Conservation (phyloP, 192 early-diverging fungal species). For the Allomyces arbusculus region DNA sequence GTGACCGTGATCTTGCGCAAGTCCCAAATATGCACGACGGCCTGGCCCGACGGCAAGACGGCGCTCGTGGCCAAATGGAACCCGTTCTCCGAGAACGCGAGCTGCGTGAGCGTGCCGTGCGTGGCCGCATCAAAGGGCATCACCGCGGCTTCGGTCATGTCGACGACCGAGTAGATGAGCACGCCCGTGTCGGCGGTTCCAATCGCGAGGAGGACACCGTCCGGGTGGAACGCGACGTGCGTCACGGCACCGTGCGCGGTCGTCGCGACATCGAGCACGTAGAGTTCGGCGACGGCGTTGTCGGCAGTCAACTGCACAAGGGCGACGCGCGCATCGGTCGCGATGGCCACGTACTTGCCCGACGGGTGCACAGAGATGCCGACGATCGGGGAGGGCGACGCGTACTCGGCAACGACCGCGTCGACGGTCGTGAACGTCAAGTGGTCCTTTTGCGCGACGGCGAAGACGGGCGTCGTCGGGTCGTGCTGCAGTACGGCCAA, state of each 20-base stretch:
- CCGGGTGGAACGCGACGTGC: conserved; percentile 62
- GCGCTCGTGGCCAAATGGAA: not conserved
- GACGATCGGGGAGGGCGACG: conserved; percentile 64
- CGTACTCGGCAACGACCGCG: conserved; percentile 48
- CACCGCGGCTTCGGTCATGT: not conserved
- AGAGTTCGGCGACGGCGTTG: conserved; percentile 1
- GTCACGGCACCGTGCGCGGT: conserved; percentile 7
- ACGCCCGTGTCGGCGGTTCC: conserved; percentile 49
- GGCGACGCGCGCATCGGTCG: conserved; percentile 21
- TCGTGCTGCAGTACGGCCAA: conserved; percentile 42
- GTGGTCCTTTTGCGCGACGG: too few relatives aligned
- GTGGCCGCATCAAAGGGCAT: not conserved
- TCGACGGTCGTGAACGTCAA: conserved; percentile 40
- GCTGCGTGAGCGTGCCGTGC: not conserved
- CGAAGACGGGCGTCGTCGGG: too few relatives aligned
- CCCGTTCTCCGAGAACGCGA: not conserved
- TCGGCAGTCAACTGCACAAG: conserved; percentile 23
- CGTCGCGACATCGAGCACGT: conserved; percentile 2
- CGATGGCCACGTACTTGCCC: conserved; percentile 11
- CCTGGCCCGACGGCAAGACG: not conserved
- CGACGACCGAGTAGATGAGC: conserved; percentile 24
- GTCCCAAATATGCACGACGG: not conserved
- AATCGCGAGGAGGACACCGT: conserved; percentile 68
- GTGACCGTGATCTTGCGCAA: not conserved
- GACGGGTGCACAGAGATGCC: conserved; percentile 27